Evolutionary conservation across 495 filamentous ascomycete genomes (phyloP).

Genomic region (Lasiosphaeria hispida): DNA sequence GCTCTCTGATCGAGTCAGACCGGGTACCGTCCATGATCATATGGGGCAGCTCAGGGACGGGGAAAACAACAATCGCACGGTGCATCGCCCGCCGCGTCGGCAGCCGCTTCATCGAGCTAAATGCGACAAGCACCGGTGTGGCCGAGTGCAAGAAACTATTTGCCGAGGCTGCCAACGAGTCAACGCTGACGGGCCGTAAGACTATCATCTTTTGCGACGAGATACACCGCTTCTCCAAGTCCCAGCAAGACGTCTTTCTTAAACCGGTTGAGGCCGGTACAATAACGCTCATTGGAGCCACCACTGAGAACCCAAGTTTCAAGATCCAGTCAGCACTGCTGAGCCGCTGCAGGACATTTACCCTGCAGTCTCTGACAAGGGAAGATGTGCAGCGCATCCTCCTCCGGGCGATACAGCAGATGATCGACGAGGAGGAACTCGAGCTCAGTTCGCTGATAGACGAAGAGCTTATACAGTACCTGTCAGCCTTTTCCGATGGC

Average conservation of each 20-base stretch:
- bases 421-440: constrained; percentile 35
- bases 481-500: constrained; percentile 82
- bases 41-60: constrained; percentile 89
- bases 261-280: constrained; percentile 89
- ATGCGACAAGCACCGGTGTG: constrained; percentile 88
- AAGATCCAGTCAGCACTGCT: constrained; percentile 87
- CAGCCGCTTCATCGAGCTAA: constrained; percentile 91
- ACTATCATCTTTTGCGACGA: constrained; percentile 99
- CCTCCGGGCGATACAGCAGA: constrained; percentile 64
- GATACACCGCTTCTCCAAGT: constrained; percentile 90
- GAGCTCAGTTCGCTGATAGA: constrained; percentile 61
- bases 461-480: constrained; percentile 71
- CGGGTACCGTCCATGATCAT: constrained; percentile 91
- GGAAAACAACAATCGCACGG: constrained; percentile 96
- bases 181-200: constrained; percentile 76
- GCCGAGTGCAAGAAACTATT: constrained; percentile 95
- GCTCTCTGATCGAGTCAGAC: constrained; percentile 85
- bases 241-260: constrained; percentile 93
- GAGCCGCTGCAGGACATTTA: constrained; percentile 88
- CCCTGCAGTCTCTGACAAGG: constrained; percentile 68
- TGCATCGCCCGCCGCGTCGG: constrained; percentile 80
- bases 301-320: constrained; percentile 96
- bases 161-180: constrained; percentile 76
- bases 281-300: constrained; percentile 90
- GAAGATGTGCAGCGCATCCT: constrained; percentile 72